Conservation (phyloP, 1,139 yeast genomes). For the Saccharomycopsis hybrid region DNA sequence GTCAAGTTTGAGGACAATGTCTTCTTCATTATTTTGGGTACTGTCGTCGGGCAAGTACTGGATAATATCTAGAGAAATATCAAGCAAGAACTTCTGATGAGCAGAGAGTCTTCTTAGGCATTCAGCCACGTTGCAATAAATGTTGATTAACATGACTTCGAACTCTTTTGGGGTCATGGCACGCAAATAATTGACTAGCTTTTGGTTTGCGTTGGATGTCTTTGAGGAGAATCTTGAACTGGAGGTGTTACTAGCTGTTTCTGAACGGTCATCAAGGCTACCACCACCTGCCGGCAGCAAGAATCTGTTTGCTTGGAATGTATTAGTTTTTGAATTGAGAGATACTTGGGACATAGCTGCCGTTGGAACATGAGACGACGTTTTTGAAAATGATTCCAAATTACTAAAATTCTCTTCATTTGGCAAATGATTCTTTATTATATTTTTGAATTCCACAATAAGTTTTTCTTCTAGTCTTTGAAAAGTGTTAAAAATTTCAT, state of each 20-base stretch:
- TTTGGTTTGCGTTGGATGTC: constrained; percentile 25
- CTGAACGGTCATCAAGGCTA: background rate
- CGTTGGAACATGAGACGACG: background rate
- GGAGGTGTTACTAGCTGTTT: background rate
- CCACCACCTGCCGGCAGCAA: background rate
- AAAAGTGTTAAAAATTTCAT: constrained; percentile 59
- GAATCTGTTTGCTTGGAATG: background rate
- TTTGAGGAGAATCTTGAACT: background rate
- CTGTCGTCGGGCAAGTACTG: constrained; percentile 28
- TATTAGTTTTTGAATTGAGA: background rate
- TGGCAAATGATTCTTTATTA: constrained; percentile 64
- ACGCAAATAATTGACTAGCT: constrained; percentile 51
- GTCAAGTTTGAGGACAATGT: constrained; percentile 54
- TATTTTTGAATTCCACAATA: constrained; percentile 61
- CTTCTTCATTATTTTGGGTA: constrained; percentile 28
- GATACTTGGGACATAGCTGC: background rate
- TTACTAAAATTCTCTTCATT: constrained; percentile 6
- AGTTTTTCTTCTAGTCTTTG: constrained; percentile 61
- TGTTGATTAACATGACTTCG: constrained; percentile 57
- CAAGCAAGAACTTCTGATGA: constrained; percentile 76
- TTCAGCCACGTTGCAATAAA: constrained; percentile 61
- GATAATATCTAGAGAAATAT: constrained; percentile 56
- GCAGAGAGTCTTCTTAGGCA: constrained; percentile 65
- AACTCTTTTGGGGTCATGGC: constrained; percentile 69
- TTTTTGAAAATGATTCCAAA: constrained; percentile 2